These are phyloP conservation scores for Poterioochromonas sp. DNA, from an alignment of 352 stramenopile genomes.

Conservation along the genomic window DNA sequence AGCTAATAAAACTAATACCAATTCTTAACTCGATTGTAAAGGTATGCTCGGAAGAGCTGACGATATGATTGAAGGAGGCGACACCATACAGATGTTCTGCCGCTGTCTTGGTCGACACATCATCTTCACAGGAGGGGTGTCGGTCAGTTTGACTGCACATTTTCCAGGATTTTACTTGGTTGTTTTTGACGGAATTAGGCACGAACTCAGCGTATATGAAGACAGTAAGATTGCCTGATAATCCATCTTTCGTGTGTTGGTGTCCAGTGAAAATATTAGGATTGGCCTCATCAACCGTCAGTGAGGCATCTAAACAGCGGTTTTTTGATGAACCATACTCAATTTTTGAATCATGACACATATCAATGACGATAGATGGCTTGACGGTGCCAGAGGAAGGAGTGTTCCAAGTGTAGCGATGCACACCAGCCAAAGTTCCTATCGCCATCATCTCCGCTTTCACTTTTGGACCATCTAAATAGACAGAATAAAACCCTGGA, in stretches of 20 bases:
- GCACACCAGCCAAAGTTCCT: not conserved
- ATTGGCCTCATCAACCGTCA: not conserved
- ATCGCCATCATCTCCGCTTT: not conserved
- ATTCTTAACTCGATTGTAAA: not conserved
- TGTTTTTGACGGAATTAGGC: not conserved
- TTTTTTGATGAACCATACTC: not conserved
- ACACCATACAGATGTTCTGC: not conserved
- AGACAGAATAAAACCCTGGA: not conserved
- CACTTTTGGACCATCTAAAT: not conserved
- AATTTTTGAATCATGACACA: conserved; percentile 5
- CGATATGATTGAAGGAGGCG: not conserved
- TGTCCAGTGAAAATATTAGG: not conserved
- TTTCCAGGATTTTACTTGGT: not conserved
- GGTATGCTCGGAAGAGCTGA: no score
- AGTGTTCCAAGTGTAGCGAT: not conserved
- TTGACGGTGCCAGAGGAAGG: not conserved
- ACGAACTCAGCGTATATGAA: not conserved
- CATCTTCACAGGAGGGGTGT: not conserved
- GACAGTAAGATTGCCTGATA: not conserved
- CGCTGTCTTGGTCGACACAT: not conserved
- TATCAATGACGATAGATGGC: not conserved
- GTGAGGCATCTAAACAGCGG: not conserved
- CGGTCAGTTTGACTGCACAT: not conserved
- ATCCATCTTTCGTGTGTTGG: no score
- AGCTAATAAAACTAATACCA: not conserved